These are phyloP conservation scores for Ceratorhiza oryzae-sativae DNA, from an alignment of 1,284 basidiomycete genomes.

Conservation along the genomic window DNA sequence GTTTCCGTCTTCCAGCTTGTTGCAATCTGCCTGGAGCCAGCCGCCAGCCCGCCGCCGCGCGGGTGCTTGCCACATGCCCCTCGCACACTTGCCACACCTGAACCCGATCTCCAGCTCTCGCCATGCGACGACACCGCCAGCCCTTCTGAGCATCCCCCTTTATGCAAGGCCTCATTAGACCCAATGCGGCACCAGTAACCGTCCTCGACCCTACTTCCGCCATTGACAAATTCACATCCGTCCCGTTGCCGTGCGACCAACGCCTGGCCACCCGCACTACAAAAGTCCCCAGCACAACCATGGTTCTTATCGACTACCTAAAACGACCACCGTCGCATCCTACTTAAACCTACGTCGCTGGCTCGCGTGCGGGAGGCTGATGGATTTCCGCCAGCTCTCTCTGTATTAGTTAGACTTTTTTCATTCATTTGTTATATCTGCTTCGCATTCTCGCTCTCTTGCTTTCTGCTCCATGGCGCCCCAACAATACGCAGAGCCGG, in stretches of 20 bases:
- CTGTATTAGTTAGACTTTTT: background rate
- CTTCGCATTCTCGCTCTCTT: background rate
- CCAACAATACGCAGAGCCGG: background rate
- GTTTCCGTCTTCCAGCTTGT: too few species aligned
- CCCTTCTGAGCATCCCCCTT: background rate
- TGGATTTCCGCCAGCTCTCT: background rate
- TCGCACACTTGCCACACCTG: too few species aligned
- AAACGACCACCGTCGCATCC: too few species aligned
- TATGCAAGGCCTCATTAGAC: background rate
- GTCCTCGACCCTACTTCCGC: slow-evolving; percentile 3
- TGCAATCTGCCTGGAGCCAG: too few species aligned
- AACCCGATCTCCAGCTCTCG: background rate
- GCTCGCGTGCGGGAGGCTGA: background rate
- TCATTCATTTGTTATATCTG: too few species aligned
- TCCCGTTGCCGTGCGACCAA: background rate
- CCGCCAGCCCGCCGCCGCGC: too few species aligned
- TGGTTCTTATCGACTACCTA: background rate
- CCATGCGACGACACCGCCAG: background rate
- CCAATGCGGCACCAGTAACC: background rate
- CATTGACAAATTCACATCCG: slow-evolving; percentile 1
- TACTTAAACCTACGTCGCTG: background rate
- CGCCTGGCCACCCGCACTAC: background rate
- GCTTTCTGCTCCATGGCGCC: background rate
- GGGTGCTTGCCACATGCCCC: too few species aligned
- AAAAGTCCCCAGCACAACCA: background rate